phyloP scores from a whole-genome alignment of 2,329 filamentous ascomycete species.

The Fusarium pseudocircinatum region DNA sequence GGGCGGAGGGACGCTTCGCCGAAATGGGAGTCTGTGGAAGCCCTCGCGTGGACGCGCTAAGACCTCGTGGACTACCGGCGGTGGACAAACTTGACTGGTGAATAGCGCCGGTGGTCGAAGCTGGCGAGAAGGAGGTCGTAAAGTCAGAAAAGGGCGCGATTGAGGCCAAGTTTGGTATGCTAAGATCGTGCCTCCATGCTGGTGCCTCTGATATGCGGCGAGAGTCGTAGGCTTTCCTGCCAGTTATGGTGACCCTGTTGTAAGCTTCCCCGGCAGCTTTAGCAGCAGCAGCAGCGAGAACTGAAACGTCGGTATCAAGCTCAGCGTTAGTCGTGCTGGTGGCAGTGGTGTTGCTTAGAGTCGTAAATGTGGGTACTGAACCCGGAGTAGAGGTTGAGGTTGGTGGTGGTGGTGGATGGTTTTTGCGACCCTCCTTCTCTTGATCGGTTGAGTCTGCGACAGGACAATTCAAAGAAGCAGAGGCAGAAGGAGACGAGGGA shows the following conservation, averaged over 20 bases:
- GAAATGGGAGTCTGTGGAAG: slow-evolving; percentile 28
- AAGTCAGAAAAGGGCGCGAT: slow-evolving; percentile 25
- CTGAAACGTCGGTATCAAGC: slow-evolving; percentile 11
- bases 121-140: slow-evolving; percentile 9
- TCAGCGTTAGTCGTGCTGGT: slow-evolving; percentile 5
- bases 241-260: slow-evolving; percentile 19
- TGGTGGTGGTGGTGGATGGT: slow-evolving; percentile 1
- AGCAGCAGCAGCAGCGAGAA: slow-evolving; percentile 17
- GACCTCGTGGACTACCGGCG: slow-evolving; percentile 27
- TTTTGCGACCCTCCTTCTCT: slow-evolving; percentile 20
- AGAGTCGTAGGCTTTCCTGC: slow-evolving; percentile 24
- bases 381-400: slow-evolving; percentile 13
- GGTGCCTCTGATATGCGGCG: slow-evolving; percentile 19
- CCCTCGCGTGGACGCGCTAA: slow-evolving; percentile 21
- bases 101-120: slow-evolving; percentile 27
- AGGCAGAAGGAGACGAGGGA: slow-evolving; percentile 29
- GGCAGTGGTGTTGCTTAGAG: slow-evolving; percentile 8
- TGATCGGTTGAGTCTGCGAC: slow-evolving; percentile 26
- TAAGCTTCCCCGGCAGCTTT: slow-evolving; percentile 20
- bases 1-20: slow-evolving; percentile 42
- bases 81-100: slow-evolving; percentile 36
- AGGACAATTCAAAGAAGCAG: slow-evolving; percentile 16
- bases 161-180: slow-evolving; percentile 28
- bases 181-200: slow-evolving; percentile 40
- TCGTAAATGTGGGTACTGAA: slow-evolving; percentile 17